Base-by-base conservation (phyloP, 2,329 filamentous ascomycete genomes). In the Bipolaris oryzae region DNA sequence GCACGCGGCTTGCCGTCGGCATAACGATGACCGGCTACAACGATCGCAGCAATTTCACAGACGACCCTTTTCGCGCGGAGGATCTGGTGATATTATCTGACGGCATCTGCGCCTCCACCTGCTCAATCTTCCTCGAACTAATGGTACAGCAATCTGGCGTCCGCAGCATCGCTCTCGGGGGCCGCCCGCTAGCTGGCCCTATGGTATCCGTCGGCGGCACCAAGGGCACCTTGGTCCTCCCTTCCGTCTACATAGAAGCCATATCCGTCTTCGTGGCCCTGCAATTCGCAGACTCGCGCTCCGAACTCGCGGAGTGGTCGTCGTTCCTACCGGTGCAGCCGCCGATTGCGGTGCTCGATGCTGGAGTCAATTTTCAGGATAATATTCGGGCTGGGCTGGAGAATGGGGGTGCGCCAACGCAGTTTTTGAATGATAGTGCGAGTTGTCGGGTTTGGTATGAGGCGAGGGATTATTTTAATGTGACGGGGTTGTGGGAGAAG, bases 371-470 rank as follows among this genome's bases (percentile, higher is more conserved):
- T 39, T 74, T 76, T 57, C 71, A 74, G 39, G 77, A 79, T 57
- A 78, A 74, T 31, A 76, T 76, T 44, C 63, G 74, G 16, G 63
- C 39, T 34, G 73, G 75, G 46, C 47, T 68, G 1, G 74, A 75
- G 52, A 50, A 46, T 0, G 70, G 65, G 3, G 74, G 72, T 5
- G 70, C 79, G 0, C 82, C 86, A 13, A 72, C 82, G 15, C 87
- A 89, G 62, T 89, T 88, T 65, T 73, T 83, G 1, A 84, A 85
- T 53, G 82, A 87, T 60, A 80, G 84, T 1, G 83, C 87, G 0
- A 83, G 86, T 62, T 89, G 86, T 61, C 78, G 85, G 5, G 70
- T 88, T 11, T 89, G 82, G 67, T 88, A 84, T 57, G 86, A 86
- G 2, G 68, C 78, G 15, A 71, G 77, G 2, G 87, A 85, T 73